These are phyloP conservation scores for Chloropicon primus DNA, from an alignment of 139 green algal species.

Conservation along the genomic window DNA sequence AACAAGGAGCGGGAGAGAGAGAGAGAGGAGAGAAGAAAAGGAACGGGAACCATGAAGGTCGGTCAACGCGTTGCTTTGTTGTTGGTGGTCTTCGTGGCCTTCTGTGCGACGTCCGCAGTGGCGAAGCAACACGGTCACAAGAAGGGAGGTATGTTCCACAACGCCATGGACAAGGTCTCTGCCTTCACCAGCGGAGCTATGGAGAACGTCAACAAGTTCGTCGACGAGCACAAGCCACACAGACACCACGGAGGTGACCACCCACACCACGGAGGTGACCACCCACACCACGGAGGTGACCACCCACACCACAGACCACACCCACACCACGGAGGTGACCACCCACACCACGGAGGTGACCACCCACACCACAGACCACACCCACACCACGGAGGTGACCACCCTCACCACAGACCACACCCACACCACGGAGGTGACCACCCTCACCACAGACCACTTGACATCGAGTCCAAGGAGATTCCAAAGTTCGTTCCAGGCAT, in stretches of 20 bases:
- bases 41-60: background rate
- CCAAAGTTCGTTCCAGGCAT: too few relatives aligned
- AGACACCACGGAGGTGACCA: background rate
- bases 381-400: too few relatives aligned
- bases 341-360: background rate
- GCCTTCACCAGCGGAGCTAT: background rate
- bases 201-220: background rate
- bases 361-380: too few relatives aligned
- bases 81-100: background rate
- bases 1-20: background rate
- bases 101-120: background rate
- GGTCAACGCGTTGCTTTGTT: background rate
- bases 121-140: background rate
- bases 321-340: background rate
- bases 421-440: too few relatives aligned
- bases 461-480: too few relatives aligned
- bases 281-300: background rate
- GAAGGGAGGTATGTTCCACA: background rate
- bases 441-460: too few relatives aligned
- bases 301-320: too few relatives aligned
- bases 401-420: too few relatives aligned
- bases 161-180: background rate
- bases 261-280: background rate
- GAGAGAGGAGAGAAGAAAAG: too few relatives aligned
- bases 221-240: background rate